Conservation (phyloP, 208 protist species). For the Trypanosoma vivax region DNA sequence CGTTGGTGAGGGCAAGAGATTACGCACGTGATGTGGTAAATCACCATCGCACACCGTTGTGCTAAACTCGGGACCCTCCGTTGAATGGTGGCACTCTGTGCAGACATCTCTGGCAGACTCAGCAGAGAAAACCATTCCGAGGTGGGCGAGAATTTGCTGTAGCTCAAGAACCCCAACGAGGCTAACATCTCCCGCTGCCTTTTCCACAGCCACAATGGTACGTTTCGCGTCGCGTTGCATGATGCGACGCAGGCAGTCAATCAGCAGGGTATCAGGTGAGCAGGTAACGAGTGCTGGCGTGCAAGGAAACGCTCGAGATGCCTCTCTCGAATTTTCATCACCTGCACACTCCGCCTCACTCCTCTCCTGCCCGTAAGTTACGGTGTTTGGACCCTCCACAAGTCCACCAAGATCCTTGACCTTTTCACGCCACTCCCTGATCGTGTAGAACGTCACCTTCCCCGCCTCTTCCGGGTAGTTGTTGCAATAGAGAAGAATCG, state of each 20-base stretch:
- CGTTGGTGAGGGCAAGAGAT: constrained; percentile 31
- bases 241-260: constrained; percentile 66
- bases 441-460: constrained; percentile 53
- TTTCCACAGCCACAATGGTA: constrained; percentile 61
- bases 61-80: constrained; percentile 9
- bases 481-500: constrained; percentile 77
- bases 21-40: constrained; percentile 49
- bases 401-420: neutral
- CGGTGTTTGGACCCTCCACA: neutral
- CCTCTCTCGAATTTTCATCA: neutral
- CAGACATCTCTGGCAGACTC: no score
- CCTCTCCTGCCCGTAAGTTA: no score
- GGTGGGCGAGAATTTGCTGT: constrained; percentile 76
- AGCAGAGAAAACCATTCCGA: constrained; percentile 80
- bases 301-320: constrained; percentile 7
- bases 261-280: constrained; percentile 51
- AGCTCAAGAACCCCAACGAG: constrained; percentile 76
- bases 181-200: constrained; percentile 50
- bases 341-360: neutral
- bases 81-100: no score
- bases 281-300: constrained; percentile 32
- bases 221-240: constrained; percentile 42
- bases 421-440: constrained; percentile 50
- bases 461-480: constrained; percentile 51
- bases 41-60: constrained; percentile 24